Evolutionary conservation across 371 early-diverging fungal species (phyloP).

Genomic region (Rhizomucor pusillus): DNA sequence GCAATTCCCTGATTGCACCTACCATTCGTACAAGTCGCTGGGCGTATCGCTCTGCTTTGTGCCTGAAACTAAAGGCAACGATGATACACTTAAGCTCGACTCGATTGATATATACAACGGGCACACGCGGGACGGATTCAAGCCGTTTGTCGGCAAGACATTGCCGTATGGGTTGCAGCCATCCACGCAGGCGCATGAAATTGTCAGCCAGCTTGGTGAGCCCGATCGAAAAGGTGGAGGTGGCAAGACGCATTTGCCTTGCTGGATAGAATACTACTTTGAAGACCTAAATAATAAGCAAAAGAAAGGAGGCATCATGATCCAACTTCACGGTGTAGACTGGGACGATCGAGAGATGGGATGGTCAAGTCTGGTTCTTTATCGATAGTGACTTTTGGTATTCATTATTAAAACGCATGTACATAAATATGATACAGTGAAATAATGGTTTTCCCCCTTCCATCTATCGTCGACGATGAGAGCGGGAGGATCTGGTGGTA

Average conservation of each 20-base stretch:
- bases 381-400: not conserved
- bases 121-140: slow-evolving; percentile 37
- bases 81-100: slow-evolving; percentile 17
- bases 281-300: slow-evolving; percentile 12
- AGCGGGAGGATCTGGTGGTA: too few species aligned
- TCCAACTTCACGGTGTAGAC: slow-evolving; percentile 46
- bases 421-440: too few species aligned
- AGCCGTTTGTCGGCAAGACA: slow-evolving; percentile 15
- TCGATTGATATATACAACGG: slow-evolving; percentile 47
- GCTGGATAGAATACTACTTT: slow-evolving; percentile 51
- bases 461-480: too few species aligned
- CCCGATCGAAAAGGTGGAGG: slow-evolving; percentile 51
- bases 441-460: too few species aligned
- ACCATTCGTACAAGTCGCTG: slow-evolving; percentile 35
- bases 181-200: slow-evolving; percentile 38
- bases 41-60: slow-evolving; percentile 45
- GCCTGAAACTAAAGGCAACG: slow-evolving; percentile 1
- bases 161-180: slow-evolving; percentile 19
- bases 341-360: slow-evolving; percentile 56
- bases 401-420: too few species aligned
- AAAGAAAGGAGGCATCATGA: slow-evolving; percentile 27
- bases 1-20: slow-evolving; percentile 27
- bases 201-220: slow-evolving; percentile 42
- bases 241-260: slow-evolving; percentile 36
- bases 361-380: slow-evolving; percentile 25